Evolutionary conservation across 169 alveolate species (phyloP).

Genomic region (Pseudocohnilembus persalinus): DNA sequence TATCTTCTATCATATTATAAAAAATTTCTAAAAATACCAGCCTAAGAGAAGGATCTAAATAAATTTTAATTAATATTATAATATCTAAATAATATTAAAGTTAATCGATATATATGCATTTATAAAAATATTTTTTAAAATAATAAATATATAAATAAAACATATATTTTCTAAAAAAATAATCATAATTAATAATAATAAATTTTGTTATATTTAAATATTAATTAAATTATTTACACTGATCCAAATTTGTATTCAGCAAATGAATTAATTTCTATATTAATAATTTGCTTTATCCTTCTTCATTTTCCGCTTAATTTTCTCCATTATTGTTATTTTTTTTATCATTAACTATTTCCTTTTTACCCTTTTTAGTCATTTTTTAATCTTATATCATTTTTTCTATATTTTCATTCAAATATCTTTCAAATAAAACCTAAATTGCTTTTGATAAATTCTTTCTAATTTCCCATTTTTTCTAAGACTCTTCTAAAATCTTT

Average conservation of each 20-base stretch:
- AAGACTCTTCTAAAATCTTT: background rate
- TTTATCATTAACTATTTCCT: background rate
- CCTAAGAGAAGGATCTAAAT: background rate
- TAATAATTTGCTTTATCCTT: too few relatives aligned
- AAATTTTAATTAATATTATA: too few relatives aligned
- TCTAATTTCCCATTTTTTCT: background rate
- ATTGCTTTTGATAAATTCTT: background rate
- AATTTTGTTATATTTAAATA: too few relatives aligned
- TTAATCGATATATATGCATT: background rate
- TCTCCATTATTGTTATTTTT: too few relatives aligned
- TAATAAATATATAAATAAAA: too few relatives aligned
- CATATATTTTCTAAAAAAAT: background rate
- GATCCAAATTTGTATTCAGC: too few relatives aligned
- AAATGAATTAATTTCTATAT: too few relatives aligned
- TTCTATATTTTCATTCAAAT: background rate
- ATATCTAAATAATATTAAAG: background rate
- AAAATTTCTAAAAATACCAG: background rate
- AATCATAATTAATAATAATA: too few relatives aligned
- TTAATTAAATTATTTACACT: too few relatives aligned
- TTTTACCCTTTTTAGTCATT: background rate
- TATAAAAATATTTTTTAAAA: too few relatives aligned
- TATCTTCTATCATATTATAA: background rate
- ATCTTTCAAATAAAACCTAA: too few relatives aligned
- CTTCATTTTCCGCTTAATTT: too few relatives aligned
- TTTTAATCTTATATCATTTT: background rate